phyloP scores from a whole-genome alignment of 495 filamentous ascomycete species.

The Patellaria atrata region DNA sequence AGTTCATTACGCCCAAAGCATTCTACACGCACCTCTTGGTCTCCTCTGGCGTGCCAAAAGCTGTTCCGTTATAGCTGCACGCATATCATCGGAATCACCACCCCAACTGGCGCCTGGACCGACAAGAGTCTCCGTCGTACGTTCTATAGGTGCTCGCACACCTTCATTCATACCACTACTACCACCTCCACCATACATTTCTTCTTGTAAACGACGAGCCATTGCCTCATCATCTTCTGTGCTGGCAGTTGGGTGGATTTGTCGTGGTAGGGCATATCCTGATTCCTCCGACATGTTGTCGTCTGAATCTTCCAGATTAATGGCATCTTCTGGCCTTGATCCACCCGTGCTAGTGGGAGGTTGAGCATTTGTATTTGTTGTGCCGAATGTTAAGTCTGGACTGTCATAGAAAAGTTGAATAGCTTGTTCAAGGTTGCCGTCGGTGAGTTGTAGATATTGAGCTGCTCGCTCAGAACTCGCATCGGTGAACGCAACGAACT shows the following conservation, averaged over 20 bases:
- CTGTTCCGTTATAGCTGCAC: slow-evolving; percentile 51
- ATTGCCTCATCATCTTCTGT: slow-evolving; percentile 83
- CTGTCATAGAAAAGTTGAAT: slow-evolving; percentile 82
- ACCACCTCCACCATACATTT: slow-evolving; percentile 52
- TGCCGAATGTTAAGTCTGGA: slow-evolving; percentile 42
- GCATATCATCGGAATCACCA: slow-evolving; percentile 43
- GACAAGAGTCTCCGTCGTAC: slow-evolving; percentile 82
- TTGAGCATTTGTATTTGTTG: slow-evolving; percentile 23
- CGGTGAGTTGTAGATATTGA: slow-evolving; percentile 69
- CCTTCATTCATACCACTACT: slow-evolving; percentile 34
- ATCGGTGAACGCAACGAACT: slow-evolving; percentile 58
- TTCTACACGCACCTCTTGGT: slow-evolving; percentile 23
- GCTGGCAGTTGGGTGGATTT: slow-evolving; percentile 3
- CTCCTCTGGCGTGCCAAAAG: slow-evolving; percentile 40
- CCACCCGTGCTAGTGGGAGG: slow-evolving; percentile 13
- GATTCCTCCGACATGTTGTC: slow-evolving; percentile 30
- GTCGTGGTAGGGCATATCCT: background rate
- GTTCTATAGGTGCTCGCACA: slow-evolving; percentile 80
- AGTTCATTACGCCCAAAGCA: background rate
- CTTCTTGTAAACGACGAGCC: slow-evolving; percentile 79
- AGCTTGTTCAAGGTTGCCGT: slow-evolving; percentile 69
- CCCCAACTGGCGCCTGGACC: slow-evolving; percentile 45
- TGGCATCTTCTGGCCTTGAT: slow-evolving; percentile 43
- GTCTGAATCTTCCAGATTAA: slow-evolving; percentile 57
- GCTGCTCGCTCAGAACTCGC: slow-evolving; percentile 47